Evolutionary conservation across 305 asterid genomes (phyloP).

Genomic region (Withania somnifera): DNA sequence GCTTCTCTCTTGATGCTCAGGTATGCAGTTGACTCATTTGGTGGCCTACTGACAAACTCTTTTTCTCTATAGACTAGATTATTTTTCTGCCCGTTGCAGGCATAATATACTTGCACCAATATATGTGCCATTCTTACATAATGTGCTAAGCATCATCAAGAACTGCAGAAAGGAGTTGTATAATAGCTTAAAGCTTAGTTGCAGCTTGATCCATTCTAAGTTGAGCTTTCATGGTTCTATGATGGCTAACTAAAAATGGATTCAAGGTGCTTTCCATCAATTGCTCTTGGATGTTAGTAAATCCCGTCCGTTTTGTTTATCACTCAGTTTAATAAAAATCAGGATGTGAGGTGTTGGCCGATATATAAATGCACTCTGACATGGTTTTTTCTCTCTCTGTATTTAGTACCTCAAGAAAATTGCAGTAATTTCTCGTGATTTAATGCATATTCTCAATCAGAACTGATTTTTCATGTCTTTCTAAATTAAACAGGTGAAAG

Average conservation of each 20-base stretch:
- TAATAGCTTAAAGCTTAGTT: background rate
- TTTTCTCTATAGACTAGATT: slow-evolving; percentile 4
- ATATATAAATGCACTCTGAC: background rate
- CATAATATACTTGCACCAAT: background rate
- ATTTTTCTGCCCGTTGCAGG: background rate
- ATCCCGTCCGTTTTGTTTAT: background rate
- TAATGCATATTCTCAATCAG: background rate
- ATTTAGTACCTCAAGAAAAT: background rate
- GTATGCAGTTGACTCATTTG: slow-evolving; percentile 28
- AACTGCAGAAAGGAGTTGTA: background rate
- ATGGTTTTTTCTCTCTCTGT: background rate
- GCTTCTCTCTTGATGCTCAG: slow-evolving; percentile 91
- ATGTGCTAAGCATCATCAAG: background rate
- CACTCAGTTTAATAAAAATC: background rate
- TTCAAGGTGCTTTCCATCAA: background rate
- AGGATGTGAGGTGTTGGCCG: background rate
- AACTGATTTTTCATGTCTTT: slow-evolving; percentile 10
- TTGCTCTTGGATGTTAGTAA: background rate
- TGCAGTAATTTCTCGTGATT: background rate
- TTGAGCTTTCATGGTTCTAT: background rate
- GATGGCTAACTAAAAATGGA: background rate
- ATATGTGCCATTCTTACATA: background rate
- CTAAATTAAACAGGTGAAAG: slow-evolving; percentile 64
- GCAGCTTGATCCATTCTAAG: background rate
- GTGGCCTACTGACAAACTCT: slow-evolving; percentile 1